phyloP scores from a whole-genome alignment of 2,329 filamentous ascomycete species.

The Epichloe gansuensis region DNA sequence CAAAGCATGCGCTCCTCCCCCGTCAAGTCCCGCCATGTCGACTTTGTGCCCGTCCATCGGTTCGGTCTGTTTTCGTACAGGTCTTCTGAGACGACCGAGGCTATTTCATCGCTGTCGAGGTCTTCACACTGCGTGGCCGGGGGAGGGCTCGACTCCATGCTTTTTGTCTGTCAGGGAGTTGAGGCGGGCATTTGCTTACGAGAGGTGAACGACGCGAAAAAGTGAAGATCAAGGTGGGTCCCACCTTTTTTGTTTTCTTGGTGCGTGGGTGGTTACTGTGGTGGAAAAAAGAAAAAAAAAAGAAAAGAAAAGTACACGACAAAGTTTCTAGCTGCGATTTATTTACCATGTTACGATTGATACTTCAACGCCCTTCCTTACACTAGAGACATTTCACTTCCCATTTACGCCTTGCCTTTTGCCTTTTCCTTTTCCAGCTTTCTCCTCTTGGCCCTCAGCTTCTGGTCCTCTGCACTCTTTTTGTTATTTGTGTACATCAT shows the following conservation, averaged over 20 bases:
- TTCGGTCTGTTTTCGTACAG: slow-evolving; percentile 47
- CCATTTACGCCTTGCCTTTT: slow-evolving; percentile 25
- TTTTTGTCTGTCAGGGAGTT: neutral
- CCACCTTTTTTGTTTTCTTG: neutral
- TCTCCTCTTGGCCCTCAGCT: slow-evolving; percentile 77
- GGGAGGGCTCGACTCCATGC: neutral
- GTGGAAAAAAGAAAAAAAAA: too few species aligned
- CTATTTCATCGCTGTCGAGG: slow-evolving; percentile 32
- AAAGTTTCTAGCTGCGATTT: too few species aligned
- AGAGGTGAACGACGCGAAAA: too few species aligned
- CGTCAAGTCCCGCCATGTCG: slow-evolving; percentile 54
- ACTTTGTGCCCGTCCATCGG: slow-evolving; percentile 53
- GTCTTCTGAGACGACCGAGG: slow-evolving; percentile 34
- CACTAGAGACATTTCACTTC: too few species aligned
- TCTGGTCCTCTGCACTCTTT: slow-evolving; percentile 81
- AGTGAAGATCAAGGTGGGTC: neutral
- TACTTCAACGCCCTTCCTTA: too few species aligned
- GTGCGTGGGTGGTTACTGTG: neutral
- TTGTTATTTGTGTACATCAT: slow-evolving; percentile 94
- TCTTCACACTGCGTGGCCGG: slow-evolving; percentile 22
- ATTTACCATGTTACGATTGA: neutral
- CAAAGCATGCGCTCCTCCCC: slow-evolving; percentile 49
- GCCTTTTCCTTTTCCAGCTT: slow-evolving; percentile 61
- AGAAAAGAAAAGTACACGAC: neutral
- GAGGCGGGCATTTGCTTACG: too few species aligned